phyloP scores from a whole-genome alignment of 179 eudicot species.

The Silene coronaria region DNA sequence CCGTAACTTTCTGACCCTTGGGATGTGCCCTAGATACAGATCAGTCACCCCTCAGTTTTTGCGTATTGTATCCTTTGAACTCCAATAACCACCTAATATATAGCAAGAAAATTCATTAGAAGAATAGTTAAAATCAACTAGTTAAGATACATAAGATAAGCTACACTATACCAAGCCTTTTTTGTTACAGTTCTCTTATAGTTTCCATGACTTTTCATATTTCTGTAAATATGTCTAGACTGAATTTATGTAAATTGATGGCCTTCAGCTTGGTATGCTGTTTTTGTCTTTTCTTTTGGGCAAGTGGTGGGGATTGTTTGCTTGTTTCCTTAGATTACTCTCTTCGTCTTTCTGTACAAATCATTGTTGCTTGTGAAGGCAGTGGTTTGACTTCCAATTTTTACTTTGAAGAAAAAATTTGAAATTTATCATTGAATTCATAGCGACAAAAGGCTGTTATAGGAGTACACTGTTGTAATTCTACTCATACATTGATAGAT shows the following conservation, averaged over 20 bases:
- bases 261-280: background rate
- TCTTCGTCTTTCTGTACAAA: too few relatives aligned
- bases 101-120: background rate
- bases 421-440: too few relatives aligned
- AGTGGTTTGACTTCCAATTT: too few relatives aligned
- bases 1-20: background rate
- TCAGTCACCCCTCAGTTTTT: background rate
- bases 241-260: background rate
- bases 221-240: too few relatives aligned
- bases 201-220: too few relatives aligned
- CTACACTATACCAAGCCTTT: background rate
- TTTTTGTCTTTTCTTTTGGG: background rate
- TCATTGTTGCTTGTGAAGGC: too few relatives aligned
- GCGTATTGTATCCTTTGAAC: background rate
- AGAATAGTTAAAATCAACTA: background rate
- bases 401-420: too few relatives aligned
- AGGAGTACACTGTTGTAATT: background rate
- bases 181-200: background rate
- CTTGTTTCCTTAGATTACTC: too few relatives aligned
- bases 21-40: background rate
- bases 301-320: background rate
- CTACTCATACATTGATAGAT: background rate
- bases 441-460: background rate
- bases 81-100: background rate
- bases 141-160: background rate